phyloP scores from a whole-genome alignment of 2,329 filamentous ascomycete species.

The Aspergillus chevalieri region DNA sequence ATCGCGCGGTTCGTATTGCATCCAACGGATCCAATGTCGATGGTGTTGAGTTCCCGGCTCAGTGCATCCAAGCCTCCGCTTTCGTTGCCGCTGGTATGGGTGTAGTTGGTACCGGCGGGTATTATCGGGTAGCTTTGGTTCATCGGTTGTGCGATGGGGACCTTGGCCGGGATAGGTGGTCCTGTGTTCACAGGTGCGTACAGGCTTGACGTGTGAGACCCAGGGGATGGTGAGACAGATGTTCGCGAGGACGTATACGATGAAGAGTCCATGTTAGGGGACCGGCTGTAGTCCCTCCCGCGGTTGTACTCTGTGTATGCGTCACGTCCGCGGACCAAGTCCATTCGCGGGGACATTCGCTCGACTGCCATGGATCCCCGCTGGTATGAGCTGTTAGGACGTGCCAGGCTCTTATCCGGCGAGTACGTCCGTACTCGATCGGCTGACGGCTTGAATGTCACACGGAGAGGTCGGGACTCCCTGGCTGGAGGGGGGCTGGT shows the following conservation, averaged over 20 bases:
- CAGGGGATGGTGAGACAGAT: constrained; percentile 23
- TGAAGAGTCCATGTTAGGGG: constrained; percentile 1
- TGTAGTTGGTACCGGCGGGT: constrained; percentile 18
- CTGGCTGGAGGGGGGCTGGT: constrained; percentile 17
- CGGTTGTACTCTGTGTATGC: constrained; percentile 15
- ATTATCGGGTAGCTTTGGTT: constrained; percentile 24
- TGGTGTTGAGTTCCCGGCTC: constrained; percentile 51
- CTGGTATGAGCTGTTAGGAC: neutral
- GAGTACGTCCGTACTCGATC: constrained; percentile 25
- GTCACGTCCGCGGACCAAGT: constrained; percentile 14
- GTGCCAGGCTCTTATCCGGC: constrained; percentile 6
- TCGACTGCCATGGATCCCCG: constrained; percentile 2
- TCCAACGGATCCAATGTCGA: constrained; percentile 41
- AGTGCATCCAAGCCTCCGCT: constrained; percentile 41
- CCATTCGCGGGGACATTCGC: constrained; percentile 18
- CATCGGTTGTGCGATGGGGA: constrained; percentile 30
- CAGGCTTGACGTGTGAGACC: constrained; percentile 19
- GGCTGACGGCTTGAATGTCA: constrained; percentile 16
- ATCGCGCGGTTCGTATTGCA: constrained; percentile 25
- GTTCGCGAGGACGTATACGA: constrained; percentile 14
- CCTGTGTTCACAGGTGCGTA: constrained; percentile 26
- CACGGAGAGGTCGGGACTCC: neutral
- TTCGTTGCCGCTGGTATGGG: neutral
- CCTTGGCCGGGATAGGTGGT: constrained; percentile 39
- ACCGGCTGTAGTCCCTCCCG: constrained; percentile 5